Conservation (phyloP, 306 rosid genomes). For the Neltuma alba region DNA sequence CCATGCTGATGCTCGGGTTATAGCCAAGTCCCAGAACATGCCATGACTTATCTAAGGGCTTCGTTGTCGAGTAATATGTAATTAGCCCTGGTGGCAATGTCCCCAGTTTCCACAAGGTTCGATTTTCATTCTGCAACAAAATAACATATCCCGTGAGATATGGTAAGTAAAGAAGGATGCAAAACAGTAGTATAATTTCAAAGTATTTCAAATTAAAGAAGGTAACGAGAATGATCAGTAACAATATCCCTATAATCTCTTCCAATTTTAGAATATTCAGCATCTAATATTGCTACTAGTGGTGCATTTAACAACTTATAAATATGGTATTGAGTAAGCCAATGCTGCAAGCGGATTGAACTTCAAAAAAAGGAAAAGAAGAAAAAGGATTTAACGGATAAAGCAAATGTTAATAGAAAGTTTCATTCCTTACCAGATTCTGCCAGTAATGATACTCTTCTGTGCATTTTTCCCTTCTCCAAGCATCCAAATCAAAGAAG, state of each 20-base stretch:
- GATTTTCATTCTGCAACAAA: constrained; percentile 72
- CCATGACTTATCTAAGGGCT: constrained; percentile 89
- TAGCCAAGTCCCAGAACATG: constrained; percentile 90
- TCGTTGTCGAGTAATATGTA: constrained; percentile 76
- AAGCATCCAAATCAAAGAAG: constrained; percentile 88
- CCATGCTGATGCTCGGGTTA: constrained; percentile 85
- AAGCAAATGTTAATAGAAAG: background rate
- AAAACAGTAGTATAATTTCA: background rate
- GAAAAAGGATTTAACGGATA: background rate
- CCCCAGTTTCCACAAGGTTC: constrained; percentile 83
- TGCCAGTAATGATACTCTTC: constrained; percentile 93
- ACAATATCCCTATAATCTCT: constrained; percentile 3
- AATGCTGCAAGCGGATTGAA: background rate
- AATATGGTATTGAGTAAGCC: background rate
- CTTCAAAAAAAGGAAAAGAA: background rate
- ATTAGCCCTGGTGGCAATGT: constrained; percentile 86
- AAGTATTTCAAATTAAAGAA: constrained; percentile 17
- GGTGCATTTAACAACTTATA: background rate
- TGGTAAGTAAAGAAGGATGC: background rate
- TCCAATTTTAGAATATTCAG: constrained; percentile 24
- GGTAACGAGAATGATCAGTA: constrained; percentile 7
- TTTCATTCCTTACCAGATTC: constrained; percentile 62
- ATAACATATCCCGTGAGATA: constrained; percentile 33
- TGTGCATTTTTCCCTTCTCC: constrained; percentile 86
- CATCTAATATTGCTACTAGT: constrained; percentile 6